phyloP scores from a whole-genome alignment of 345 rosid species.

The Erysimum cheiranthoides region DNA sequence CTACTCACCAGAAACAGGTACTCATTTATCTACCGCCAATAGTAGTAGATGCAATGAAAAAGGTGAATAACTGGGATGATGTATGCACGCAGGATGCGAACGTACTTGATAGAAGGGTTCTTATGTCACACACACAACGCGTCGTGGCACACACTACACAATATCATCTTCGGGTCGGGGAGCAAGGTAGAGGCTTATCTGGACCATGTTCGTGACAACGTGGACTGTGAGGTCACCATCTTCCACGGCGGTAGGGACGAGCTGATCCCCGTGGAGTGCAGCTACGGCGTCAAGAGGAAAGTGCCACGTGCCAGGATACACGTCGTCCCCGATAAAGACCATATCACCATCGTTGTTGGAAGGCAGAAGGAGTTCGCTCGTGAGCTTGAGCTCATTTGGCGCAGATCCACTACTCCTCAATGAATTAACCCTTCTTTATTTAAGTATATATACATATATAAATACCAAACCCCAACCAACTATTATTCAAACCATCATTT shows the following conservation, averaged over 20 bases:
- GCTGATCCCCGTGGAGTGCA: slow-evolving; percentile 88
- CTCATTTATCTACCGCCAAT: background rate
- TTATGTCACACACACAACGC: slow-evolving; percentile 94
- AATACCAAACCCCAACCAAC: slow-evolving; percentile 31
- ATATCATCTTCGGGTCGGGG: slow-evolving; percentile 87
- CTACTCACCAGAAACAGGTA: slow-evolving; percentile 88
- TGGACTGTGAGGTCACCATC: slow-evolving; percentile 73
- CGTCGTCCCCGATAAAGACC: slow-evolving; percentile 80
- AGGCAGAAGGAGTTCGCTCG: slow-evolving; percentile 82
- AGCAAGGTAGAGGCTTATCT: slow-evolving; percentile 80
- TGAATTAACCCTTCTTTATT: slow-evolving; percentile 21
- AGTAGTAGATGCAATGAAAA: slow-evolving; percentile 4
- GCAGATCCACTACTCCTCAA: slow-evolving; percentile 43
- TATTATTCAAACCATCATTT: slow-evolving; percentile 33
- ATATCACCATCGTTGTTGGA: slow-evolving; percentile 89
- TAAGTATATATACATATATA: slow-evolving; percentile 35
- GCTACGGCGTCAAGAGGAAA: slow-evolving; percentile 63
- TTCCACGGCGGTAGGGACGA: slow-evolving; percentile 86
- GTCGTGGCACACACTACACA: slow-evolving; percentile 98
- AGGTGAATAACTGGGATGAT: slow-evolving; percentile 31
- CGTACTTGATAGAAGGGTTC: slow-evolving; percentile 89
- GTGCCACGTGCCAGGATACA: slow-evolving; percentile 78
- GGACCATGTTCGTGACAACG: slow-evolving; percentile 62
- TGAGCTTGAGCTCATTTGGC: slow-evolving; percentile 88
- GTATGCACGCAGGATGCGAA: slow-evolving; percentile 65